phyloP scores from a whole-genome alignment of 371 early-diverging fungal genomes.

The Vairimorpha ceranae region DNA sequence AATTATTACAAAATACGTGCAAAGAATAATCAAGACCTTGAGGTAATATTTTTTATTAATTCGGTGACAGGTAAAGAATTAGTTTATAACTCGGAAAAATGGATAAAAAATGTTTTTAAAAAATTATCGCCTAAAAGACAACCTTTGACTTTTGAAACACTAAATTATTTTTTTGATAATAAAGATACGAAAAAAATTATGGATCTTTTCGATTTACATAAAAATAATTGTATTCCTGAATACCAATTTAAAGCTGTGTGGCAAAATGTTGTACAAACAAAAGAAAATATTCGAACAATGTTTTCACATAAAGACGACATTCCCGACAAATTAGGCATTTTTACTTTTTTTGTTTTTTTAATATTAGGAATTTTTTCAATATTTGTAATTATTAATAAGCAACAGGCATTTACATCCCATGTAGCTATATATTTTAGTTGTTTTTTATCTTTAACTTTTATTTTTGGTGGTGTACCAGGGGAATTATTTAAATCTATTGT shows the following conservation, averaged over 20 bases:
- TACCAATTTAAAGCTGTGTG: slow-evolving; percentile 1
- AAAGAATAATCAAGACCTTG: not conserved
- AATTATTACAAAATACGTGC: not conserved
- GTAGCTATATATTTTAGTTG: not conserved
- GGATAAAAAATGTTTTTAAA: slow-evolving; percentile 5
- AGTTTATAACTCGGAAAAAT: not conserved
- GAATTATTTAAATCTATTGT: slow-evolving; percentile 46
- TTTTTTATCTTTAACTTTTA: slow-evolving; percentile 11
- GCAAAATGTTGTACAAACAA: not conserved
- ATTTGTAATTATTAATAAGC: not conserved
- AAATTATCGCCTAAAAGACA: not conserved
- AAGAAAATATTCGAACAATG: not conserved
- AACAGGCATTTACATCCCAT: not conserved
- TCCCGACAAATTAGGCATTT: not conserved
- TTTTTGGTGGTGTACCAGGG: slow-evolving; percentile 37
- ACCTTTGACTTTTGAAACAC: not conserved
- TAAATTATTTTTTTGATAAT: not conserved
- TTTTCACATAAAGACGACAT: not conserved
- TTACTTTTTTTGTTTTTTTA: not conserved
- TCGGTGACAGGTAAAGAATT: not conserved
- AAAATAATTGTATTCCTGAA: not conserved
- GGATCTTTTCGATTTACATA: not conserved
- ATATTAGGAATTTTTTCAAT: not conserved
- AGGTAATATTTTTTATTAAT: not conserved
- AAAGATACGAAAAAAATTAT: not conserved